Conservation (phyloP, 306 rosid genomes). For the Medicago arabica region DNA sequence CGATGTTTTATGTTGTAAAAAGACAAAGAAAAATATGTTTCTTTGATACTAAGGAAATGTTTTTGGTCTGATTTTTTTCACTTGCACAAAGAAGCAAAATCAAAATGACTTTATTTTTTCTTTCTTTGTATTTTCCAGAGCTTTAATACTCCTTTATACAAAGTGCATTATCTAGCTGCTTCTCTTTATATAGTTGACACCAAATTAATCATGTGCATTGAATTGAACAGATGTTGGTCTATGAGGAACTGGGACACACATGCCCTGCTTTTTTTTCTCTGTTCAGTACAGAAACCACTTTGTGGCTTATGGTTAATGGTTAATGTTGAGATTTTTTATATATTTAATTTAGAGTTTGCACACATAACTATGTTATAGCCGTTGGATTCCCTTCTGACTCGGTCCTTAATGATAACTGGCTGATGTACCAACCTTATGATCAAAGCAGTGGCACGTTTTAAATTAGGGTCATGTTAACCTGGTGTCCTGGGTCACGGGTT, state of each 20-base stretch:
- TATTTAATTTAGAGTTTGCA: slow-evolving; percentile 8
- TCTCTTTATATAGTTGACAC: slow-evolving; percentile 36
- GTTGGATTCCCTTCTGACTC: slow-evolving; percentile 35
- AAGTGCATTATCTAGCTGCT: slow-evolving; percentile 46
- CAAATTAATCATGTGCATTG: slow-evolving; percentile 43
- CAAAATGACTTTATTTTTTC: slow-evolving; percentile 41
- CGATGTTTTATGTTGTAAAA: slow-evolving; percentile 36
- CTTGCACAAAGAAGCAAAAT: slow-evolving; percentile 36
- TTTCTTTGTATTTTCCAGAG: slow-evolving; percentile 3
- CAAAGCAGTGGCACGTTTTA: not conserved
- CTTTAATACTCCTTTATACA: slow-evolving; percentile 10
- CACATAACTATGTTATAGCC: slow-evolving; percentile 4
- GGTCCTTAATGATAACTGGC: slow-evolving; percentile 14
- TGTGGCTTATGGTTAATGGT: not conserved
- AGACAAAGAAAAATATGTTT: slow-evolving; percentile 47
- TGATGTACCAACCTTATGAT: slow-evolving; percentile 12
- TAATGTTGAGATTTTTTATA: too few relatives aligned
- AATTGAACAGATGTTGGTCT: slow-evolving; percentile 7
- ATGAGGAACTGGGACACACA: slow-evolving; percentile 33
- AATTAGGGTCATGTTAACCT: too few relatives aligned
- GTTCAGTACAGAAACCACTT: slow-evolving; percentile 10
- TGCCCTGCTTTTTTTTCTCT: slow-evolving; percentile 24
- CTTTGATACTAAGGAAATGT: slow-evolving; percentile 69
- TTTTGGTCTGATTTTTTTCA: not conserved
- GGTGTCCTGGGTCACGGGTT: too few relatives aligned